A percentile compares a stretch with the other conserved stretches of the same genome.
phyloP scores from a whole-genome alignment of 2,329 filamentous ascomycete species.

The Dryadomyces quercivorus region DNA sequence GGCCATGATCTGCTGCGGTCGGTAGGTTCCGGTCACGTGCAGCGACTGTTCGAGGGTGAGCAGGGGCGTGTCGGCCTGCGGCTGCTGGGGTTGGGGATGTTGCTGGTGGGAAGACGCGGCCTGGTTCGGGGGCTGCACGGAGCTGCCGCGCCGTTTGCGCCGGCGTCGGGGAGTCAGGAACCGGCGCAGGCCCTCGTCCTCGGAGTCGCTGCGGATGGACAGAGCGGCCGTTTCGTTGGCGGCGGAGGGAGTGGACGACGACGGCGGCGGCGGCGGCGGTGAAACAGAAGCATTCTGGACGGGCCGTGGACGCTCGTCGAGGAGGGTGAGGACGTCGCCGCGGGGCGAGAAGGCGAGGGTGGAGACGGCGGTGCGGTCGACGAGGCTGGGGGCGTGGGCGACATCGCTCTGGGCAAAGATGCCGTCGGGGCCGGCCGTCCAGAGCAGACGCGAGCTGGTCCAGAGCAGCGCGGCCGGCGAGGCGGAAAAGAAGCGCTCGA shows the following conservation, averaged over 20 bases:
- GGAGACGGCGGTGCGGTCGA: conserved; percentile 50
- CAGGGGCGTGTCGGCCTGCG: conserved; percentile 14
- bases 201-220: conserved; percentile 50
- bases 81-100: not conserved
- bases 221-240: conserved; percentile 19
- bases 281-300: not conserved
- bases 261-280: conserved; percentile 25
- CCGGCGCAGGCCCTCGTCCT: conserved; percentile 49
- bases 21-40: conserved; percentile 43
- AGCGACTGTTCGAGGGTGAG: conserved; percentile 47
- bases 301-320: conserved; percentile 42
- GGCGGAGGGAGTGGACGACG: conserved; percentile 28
- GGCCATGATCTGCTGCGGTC: conserved; percentile 50
- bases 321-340: conserved; percentile 48
- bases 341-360: conserved; percentile 46
- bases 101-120: conserved; percentile 19
- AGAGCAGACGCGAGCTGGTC: conserved; percentile 53
- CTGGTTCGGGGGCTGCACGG: conserved; percentile 36
- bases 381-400: conserved; percentile 48
- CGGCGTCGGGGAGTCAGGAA: conserved; percentile 38
- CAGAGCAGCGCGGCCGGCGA: conserved; percentile 48
- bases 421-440: conserved; percentile 52
- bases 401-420: conserved; percentile 54
- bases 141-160: conserved; percentile 28
- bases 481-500: conserved; percentile 44